A percentile compares a stretch with the other conserved stretches of the same genome.
These are phyloP conservation scores for Thermothielavioides terrestris DNA, from an alignment of 495 filamentous ascomycete genomes.

Conservation along the genomic window DNA sequence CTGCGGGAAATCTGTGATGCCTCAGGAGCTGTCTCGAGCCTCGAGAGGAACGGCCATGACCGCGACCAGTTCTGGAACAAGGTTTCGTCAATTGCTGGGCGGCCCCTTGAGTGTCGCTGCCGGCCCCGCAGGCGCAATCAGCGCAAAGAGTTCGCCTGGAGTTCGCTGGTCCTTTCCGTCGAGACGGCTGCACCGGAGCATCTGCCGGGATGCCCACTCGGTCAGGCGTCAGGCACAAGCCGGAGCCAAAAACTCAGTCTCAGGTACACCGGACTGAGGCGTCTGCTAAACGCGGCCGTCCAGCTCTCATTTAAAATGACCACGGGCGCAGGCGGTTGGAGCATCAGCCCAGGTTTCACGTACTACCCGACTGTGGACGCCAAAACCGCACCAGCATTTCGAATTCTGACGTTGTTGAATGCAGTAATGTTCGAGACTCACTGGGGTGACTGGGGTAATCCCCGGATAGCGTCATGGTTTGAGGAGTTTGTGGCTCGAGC, in stretches of 20 bases:
- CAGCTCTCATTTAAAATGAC: not conserved
- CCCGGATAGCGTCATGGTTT: too few relatives aligned
- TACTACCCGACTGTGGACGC: not conserved
- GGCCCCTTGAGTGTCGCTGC: not conserved
- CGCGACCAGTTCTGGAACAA: not conserved
- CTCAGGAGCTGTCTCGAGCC: too few relatives aligned
- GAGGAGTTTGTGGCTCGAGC: too few relatives aligned
- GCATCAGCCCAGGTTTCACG: not conserved
- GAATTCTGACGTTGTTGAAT: not conserved
- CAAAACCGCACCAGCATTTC: not conserved
- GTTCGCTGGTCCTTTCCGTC: not conserved
- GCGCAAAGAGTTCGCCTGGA: not conserved
- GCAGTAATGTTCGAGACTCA: too few relatives aligned
- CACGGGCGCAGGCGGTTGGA: not conserved
- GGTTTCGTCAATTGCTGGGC: not conserved
- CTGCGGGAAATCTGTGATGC: too few relatives aligned
- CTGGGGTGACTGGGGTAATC: too few relatives aligned
- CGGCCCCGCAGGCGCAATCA: not conserved
- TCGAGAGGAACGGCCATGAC: not conserved
- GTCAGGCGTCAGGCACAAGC: not conserved
- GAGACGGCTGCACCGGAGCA: not conserved
- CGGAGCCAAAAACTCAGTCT: not conserved
- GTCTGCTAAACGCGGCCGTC: not conserved
- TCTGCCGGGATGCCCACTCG: not conserved
- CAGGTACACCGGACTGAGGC: not conserved